phyloP scores from a whole-genome alignment of 1,139 yeast genomes.

The Yamadazyma trypodendri region DNA sequence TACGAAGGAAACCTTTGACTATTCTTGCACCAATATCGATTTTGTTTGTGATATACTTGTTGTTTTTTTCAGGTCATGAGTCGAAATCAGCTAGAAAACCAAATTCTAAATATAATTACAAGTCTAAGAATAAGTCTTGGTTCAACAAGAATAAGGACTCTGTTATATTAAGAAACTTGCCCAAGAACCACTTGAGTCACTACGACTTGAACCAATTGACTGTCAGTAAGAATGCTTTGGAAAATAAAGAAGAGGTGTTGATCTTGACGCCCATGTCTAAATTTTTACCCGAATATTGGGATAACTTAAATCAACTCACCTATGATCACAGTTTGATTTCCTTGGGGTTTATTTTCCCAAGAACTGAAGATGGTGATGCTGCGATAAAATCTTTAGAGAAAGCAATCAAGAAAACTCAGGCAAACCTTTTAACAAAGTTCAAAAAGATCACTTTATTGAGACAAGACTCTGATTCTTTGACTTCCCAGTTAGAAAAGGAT shows the following conservation, averaged over 20 bases:
- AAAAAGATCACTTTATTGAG: slow-evolving; percentile 82
- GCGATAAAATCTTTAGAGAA: slow-evolving; percentile 70
- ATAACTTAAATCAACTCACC: slow-evolving; percentile 64
- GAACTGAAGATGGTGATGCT: slow-evolving; percentile 73
- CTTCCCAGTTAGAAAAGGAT: slow-evolving; percentile 71
- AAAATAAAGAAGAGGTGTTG: slow-evolving; percentile 77
- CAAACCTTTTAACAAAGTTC: slow-evolving; percentile 62
- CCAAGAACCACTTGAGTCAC: slow-evolving; percentile 79
- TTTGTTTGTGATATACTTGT: slow-evolving; percentile 40
- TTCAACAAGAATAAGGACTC: slow-evolving; percentile 42
- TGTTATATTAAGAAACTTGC: slow-evolving; percentile 58
- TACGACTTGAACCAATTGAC: slow-evolving; percentile 78
- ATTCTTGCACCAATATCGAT: slow-evolving; percentile 46
- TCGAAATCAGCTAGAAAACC: slow-evolving; percentile 7
- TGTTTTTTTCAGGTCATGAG: slow-evolving; percentile 35
- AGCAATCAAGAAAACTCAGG: slow-evolving; percentile 59
- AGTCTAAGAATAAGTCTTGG: slow-evolving; percentile 48
- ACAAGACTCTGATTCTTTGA: slow-evolving; percentile 81
- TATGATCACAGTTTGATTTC: slow-evolving; percentile 86
- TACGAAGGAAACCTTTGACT: slow-evolving; percentile 60
- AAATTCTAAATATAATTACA: slow-evolving; percentile 47
- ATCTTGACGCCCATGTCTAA: slow-evolving; percentile 86
- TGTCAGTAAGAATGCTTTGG: slow-evolving; percentile 65
- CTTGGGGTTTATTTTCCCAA: slow-evolving; percentile 87
- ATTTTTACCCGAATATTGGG: slow-evolving; percentile 86